These are phyloP conservation scores for Cytospora piceae DNA, from an alignment of 2,329 filamentous ascomycete species.

Conservation along the genomic window DNA sequence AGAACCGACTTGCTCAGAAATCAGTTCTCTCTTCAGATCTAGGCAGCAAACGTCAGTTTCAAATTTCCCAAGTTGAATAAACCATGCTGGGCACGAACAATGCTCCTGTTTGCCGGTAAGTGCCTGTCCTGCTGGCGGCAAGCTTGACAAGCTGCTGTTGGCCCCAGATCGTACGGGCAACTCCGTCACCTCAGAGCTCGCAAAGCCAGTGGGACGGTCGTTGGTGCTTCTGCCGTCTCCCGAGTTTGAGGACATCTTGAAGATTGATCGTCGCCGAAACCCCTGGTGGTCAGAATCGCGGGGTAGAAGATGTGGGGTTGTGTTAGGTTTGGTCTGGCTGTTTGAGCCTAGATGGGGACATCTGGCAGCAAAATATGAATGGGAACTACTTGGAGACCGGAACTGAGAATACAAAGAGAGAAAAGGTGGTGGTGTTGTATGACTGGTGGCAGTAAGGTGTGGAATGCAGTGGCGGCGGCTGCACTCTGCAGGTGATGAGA, in stretches of 20 bases:
- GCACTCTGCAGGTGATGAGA: constrained; percentile 17
- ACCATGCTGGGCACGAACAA: constrained; percentile 60
- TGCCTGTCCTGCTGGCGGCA: constrained; percentile 49
- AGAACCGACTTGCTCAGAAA: constrained; percentile 84
- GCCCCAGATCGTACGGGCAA: constrained; percentile 34
- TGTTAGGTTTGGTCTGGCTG: constrained; percentile 12
- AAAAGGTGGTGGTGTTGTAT: background rate
- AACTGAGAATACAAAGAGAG: constrained; percentile 10
- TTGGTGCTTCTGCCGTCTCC: constrained; percentile 14
- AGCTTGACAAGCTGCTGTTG: constrained; percentile 35
- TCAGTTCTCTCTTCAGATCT: constrained; percentile 96
- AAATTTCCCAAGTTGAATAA: constrained; percentile 13
- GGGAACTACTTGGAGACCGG: constrained; percentile 5
- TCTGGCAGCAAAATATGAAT: background rate
- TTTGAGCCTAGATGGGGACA: constrained; percentile 11
- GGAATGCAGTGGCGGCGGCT: constrained; percentile 16
- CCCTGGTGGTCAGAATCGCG: background rate
- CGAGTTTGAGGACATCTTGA: constrained; percentile 14
- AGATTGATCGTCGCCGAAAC: background rate
- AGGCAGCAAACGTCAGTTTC: constrained; percentile 34
- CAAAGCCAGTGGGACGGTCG: constrained; percentile 14
- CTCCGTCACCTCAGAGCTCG: constrained; percentile 15
- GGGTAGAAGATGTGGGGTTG: constrained; percentile 14
- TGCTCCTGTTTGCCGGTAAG: constrained; percentile 98
- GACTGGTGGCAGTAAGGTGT: constrained; percentile 4